Conservation (phyloP, 2,329 filamentous ascomycete genomes). For the Sphaerulina vaccinii region DNA sequence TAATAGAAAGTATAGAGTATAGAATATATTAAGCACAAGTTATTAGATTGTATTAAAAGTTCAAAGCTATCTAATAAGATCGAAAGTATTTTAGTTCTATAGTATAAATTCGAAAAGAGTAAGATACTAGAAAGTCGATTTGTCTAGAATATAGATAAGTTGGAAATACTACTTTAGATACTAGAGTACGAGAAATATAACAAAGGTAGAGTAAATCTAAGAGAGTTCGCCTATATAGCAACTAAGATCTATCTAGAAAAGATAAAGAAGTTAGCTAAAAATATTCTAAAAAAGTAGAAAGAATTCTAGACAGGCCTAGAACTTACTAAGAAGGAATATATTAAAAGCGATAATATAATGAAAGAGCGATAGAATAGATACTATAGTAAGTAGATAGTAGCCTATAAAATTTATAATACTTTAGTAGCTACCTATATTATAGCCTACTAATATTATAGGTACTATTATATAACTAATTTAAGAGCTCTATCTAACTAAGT, state of each 20-base stretch:
- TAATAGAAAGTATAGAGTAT: constrained; percentile 11
- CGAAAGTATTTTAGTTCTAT: constrained; percentile 5
- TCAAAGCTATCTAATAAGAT: constrained; percentile 1
- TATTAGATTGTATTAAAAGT: constrained; percentile 6
- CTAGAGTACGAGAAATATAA: constrained; percentile 16
- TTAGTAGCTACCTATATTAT: neutral
- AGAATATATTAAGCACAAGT: constrained; percentile 12
- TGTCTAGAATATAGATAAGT: constrained; percentile 17
- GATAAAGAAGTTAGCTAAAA: constrained; percentile 6
- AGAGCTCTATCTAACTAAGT: no score
- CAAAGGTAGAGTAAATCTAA: constrained; percentile 8
- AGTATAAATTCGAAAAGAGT: constrained; percentile 12
- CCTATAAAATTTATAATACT: constrained; percentile 1
- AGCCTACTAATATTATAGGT: neutral
- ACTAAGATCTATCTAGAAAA: constrained; percentile 10
- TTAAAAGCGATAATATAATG: constrained; percentile 2
- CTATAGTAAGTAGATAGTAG: constrained; percentile 1
- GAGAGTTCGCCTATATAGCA: constrained; percentile 11
- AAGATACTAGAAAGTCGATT: constrained; percentile 14
- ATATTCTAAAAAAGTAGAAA: constrained; percentile 11
- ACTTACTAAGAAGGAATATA: constrained; percentile 1
- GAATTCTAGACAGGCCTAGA: constrained; percentile 2
- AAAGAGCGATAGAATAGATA: constrained; percentile 3
- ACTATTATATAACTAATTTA: neutral
- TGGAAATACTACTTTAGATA: constrained; percentile 16